phyloP scores from a whole-genome alignment of 2,329 filamentous ascomycete genomes.

The Eutypa lata region DNA sequence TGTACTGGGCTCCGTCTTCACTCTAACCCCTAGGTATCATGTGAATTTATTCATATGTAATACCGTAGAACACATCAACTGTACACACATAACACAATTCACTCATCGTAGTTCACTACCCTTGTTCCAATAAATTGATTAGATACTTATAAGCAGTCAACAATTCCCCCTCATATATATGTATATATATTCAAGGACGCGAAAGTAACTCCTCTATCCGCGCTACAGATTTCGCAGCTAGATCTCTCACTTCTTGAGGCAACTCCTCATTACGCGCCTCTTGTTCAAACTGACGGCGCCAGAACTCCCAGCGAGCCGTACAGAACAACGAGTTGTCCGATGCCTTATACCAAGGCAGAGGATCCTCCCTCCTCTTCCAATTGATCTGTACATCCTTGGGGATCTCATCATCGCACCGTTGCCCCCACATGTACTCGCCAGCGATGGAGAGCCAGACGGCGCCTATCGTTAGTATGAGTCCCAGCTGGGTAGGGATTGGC shows the following conservation, averaged over 20 bases:
- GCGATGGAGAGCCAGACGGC: slow-evolving; percentile 10
- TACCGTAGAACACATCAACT: too few relatives aligned
- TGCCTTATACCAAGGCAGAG: slow-evolving; percentile 6
- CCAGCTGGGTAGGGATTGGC: not conserved
- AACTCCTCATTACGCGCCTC: slow-evolving; percentile 8
- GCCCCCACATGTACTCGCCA: slow-evolving; percentile 3
- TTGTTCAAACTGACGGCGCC: slow-evolving; percentile 5
- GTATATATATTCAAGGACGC: not conserved
- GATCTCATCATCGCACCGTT: not conserved
- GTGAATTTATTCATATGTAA: too few relatives aligned
- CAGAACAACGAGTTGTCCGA: not conserved
- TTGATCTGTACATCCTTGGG: not conserved
- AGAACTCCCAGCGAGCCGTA: slow-evolving; percentile 8
- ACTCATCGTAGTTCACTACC: too few relatives aligned
- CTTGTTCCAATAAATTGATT: too few relatives aligned
- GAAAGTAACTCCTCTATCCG: slow-evolving; percentile 1
- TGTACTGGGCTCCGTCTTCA: too few relatives aligned
- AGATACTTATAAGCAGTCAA: too few relatives aligned
- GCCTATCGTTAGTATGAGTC: not conserved
- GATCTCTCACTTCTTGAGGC: slow-evolving; percentile 3
- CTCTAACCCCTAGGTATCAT: too few relatives aligned
- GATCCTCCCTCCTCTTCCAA: not conserved
- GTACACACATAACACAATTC: too few relatives aligned
- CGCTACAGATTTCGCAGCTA: slow-evolving; percentile 4
- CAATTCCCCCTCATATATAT: too few relatives aligned